phyloP scores from a whole-genome alignment of 2,329 filamentous ascomycete species.

The Fusarium haematococcum region DNA sequence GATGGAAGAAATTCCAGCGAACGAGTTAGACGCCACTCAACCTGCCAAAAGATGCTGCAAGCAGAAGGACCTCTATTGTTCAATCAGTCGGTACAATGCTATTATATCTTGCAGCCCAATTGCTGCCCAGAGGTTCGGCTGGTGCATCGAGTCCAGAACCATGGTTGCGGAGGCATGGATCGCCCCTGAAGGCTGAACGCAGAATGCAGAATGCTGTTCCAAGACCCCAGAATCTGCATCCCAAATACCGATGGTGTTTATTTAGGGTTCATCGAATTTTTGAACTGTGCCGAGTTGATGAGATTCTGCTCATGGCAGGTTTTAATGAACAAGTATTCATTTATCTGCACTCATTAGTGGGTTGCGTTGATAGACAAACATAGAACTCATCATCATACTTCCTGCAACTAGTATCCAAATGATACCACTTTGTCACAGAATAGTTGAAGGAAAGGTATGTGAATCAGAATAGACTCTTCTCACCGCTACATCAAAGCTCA shows the following conservation, averaged over 20 bases:
- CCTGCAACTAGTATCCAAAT: background rate
- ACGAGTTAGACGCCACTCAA: conserved; percentile 35
- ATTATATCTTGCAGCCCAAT: background rate
- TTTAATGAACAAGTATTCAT: background rate
- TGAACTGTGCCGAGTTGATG: background rate
- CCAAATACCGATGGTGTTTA: conserved; percentile 21
- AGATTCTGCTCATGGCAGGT: background rate
- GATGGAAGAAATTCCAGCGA: conserved; percentile 40
- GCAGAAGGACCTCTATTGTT: background rate
- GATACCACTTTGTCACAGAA: background rate
- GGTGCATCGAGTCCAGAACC: background rate
- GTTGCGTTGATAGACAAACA: background rate
- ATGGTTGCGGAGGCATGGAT: background rate
- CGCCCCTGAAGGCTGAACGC: background rate
- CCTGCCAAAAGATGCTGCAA: conserved; percentile 8
- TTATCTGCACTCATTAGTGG: background rate
- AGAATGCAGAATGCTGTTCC: conserved; percentile 4
- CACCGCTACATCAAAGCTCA: background rate
- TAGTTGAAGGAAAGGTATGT: background rate
- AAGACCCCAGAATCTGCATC: conserved; percentile 22
- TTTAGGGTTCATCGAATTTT: conserved; percentile 1
- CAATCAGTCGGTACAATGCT: background rate
- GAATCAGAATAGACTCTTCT: conserved; percentile 20
- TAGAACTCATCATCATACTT: background rate
- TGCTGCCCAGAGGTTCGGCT: background rate